phyloP scores from a whole-genome alignment of 2,329 filamentous ascomycete species.

The Domatiomyces globalis region DNA sequence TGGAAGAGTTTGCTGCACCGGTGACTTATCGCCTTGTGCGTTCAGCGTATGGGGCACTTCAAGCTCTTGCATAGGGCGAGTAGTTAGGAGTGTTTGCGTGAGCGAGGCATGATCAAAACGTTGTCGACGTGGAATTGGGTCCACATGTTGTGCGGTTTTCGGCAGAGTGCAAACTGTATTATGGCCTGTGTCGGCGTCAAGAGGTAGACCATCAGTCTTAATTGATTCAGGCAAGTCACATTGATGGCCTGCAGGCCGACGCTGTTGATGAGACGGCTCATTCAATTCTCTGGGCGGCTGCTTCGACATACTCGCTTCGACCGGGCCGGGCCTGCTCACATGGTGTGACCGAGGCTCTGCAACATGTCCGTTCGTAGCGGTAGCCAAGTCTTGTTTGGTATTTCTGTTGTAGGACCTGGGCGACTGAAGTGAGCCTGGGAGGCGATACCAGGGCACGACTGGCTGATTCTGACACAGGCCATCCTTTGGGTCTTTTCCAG shows the following conservation, averaged over 20 bases:
- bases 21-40: neutral
- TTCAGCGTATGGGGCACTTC: neutral
- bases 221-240: neutral
- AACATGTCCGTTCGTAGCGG: constrained; percentile 3
- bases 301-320: neutral
- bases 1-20: neutral
- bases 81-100: neutral
- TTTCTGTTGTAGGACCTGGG: constrained; percentile 35
- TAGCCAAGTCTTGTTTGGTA: neutral
- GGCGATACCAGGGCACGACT: constrained; percentile 16
- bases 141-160: neutral
- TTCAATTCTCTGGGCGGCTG: neutral
- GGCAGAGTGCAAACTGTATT: neutral
- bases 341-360: neutral
- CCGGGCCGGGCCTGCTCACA: neutral
- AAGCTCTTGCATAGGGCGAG: neutral
- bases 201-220: neutral
- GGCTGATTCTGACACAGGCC: constrained; percentile 16
- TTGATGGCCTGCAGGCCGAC: neutral
- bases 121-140: neutral
- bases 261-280: neutral
- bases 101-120: neutral
- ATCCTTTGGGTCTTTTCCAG: constrained; percentile 40
- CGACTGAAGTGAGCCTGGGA: constrained; percentile 40
- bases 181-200: neutral